Conservation (phyloP, 306 rosid species). For the Castanea mollissima region DNA sequence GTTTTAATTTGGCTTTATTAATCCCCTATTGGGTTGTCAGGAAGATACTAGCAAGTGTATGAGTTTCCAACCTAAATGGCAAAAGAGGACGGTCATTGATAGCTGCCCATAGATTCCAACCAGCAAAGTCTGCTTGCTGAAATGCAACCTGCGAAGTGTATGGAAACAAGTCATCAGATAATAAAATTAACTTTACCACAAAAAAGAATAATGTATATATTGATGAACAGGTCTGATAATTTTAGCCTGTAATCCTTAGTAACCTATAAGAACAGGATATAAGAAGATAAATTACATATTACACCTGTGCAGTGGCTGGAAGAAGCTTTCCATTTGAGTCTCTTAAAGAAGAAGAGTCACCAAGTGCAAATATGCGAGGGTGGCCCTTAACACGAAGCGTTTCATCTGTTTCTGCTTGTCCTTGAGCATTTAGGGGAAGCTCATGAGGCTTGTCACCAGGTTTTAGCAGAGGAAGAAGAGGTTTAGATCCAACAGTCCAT, state of each 20-base stretch:
- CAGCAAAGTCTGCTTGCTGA: conserved; percentile 97
- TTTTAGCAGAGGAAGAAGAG: conserved; percentile 72
- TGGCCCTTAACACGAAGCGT: conserved; percentile 98
- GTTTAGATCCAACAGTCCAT: conserved; percentile 94
- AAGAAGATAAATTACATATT: conserved; percentile 6
- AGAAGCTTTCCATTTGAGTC: conserved; percentile 83
- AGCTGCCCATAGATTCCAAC: conserved; percentile 99
- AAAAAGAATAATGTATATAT: neutral
- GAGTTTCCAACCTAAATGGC: conserved; percentile 68
- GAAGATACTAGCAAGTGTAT: conserved; percentile 12
- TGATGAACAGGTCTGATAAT: neutral
- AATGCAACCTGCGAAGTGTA: conserved; percentile 70
- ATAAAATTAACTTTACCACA: neutral
- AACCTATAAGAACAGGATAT: neutral
- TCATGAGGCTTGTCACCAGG: conserved; percentile 47
- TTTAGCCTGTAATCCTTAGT: neutral
- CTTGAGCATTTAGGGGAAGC: conserved; percentile 84
- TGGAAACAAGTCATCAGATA: conserved; percentile 21
- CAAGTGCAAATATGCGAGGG: conserved; percentile 96
- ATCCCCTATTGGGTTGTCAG: neutral
- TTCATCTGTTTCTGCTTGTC: conserved; percentile 94
- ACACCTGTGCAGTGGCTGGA: conserved; percentile 96
- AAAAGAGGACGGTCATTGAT: conserved; percentile 90
- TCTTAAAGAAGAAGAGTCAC: conserved; percentile 82
- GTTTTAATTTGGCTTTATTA: too few relatives aligned